Evolutionary conservation across 345 rosid species (phyloP).

Genomic region (Eucalyptus tenuipes): DNA sequence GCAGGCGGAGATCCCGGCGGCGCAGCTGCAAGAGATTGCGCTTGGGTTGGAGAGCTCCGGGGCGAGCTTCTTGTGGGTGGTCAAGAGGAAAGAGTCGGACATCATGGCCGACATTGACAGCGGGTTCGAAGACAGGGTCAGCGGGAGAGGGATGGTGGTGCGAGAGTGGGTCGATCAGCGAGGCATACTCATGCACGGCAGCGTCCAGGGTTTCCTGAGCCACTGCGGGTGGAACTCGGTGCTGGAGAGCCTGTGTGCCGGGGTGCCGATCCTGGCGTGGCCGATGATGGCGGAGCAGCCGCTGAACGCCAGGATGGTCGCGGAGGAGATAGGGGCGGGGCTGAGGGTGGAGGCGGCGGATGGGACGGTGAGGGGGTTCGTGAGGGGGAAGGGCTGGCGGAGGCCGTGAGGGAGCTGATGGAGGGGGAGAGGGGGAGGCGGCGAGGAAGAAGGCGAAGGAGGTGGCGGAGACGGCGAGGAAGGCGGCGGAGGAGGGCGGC

Average conservation of each 20-base stretch:
- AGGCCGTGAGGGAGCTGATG: conserved; percentile 48
- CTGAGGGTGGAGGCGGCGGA: conserved; percentile 38
- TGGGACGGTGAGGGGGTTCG: conserved; percentile 31
- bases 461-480: conserved; percentile 27
- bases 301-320: conserved; percentile 45
- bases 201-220: conserved; percentile 55
- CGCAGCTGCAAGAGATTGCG: conserved; percentile 43
- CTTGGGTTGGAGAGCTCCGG: conserved; percentile 46
- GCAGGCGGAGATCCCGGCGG: conserved; percentile 42
- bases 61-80: conserved; percentile 57
- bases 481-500: conserved; percentile 40
- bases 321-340: conserved; percentile 51
- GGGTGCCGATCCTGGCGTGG: conserved; percentile 74
- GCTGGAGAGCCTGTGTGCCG: conserved; percentile 54
- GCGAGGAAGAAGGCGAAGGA: conserved; percentile 31
- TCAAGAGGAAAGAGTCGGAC: conserved; percentile 22
- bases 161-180: conserved; percentile 66
- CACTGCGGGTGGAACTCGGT: conserved; percentile 92
- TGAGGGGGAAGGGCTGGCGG: conserved; percentile 29
- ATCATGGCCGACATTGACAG: background rate
- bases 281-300: conserved; percentile 79
- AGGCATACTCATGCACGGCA: conserved; percentile 39
- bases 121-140: conserved; percentile 33
- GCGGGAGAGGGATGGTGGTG: conserved; percentile 42
- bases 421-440: conserved; percentile 37